phyloP scores from a whole-genome alignment of 768 basidiomycete species.

The Collybiopsis luxurians region DNA sequence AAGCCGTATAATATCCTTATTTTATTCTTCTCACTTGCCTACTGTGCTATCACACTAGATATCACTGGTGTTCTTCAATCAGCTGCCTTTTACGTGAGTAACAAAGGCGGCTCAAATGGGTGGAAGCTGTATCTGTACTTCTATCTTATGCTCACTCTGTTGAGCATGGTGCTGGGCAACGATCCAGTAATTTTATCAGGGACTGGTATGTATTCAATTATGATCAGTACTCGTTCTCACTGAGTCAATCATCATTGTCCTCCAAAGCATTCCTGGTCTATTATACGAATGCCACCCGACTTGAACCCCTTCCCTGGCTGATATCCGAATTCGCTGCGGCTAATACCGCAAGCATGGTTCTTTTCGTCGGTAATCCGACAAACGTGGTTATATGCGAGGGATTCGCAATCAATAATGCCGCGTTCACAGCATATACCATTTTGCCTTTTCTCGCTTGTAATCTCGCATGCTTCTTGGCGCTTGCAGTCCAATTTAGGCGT shows the following conservation, averaged over 20 bases:
- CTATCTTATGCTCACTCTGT: slow-evolving; percentile 76
- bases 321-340: slow-evolving; percentile 77
- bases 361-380: slow-evolving; percentile 89
- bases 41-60: slow-evolving; percentile 91
- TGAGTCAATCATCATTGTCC: neutral
- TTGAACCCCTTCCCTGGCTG: slow-evolving; percentile 62
- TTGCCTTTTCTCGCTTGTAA: slow-evolving; percentile 73
- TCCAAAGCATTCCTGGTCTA: slow-evolving; percentile 73
- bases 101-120: slow-evolving; percentile 73
- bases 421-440: slow-evolving; percentile 81
- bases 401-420: slow-evolving; percentile 72
- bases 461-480: slow-evolving; percentile 59
- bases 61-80: slow-evolving; percentile 84
- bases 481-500: slow-evolving; percentile 60
- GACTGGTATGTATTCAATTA: slow-evolving; percentile 34
- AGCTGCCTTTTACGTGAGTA: slow-evolving; percentile 84
- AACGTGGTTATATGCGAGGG: slow-evolving; percentile 92
- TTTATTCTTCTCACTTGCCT: slow-evolving; percentile 88
- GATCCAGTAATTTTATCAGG: slow-evolving; percentile 93
- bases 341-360: slow-evolving; percentile 72
- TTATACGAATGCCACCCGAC: slow-evolving; percentile 67
- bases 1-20: slow-evolving; percentile 93
- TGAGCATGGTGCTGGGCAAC: slow-evolving; percentile 82
- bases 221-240: neutral
- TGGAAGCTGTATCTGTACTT: slow-evolving; percentile 74